These are phyloP conservation scores for Hermanozyma aechmeae DNA, from an alignment of 805 yeast genomes.

Conservation along the genomic window DNA sequence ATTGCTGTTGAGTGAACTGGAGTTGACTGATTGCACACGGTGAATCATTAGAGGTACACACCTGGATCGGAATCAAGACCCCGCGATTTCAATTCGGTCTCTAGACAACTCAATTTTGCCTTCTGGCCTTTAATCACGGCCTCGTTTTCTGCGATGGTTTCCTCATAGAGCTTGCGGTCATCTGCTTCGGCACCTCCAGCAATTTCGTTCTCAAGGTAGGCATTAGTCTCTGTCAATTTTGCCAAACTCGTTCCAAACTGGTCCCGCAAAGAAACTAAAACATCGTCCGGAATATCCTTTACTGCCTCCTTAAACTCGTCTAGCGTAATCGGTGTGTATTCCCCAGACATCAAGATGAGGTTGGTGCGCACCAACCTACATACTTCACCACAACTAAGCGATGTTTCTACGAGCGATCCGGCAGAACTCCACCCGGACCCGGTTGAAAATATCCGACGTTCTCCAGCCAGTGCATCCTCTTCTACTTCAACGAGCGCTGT, in stretches of 20 bases:
- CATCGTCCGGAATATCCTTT: constrained; percentile 41
- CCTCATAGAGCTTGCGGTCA: constrained; percentile 43
- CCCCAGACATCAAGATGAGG: too few species aligned
- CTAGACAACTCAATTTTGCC: constrained; percentile 35
- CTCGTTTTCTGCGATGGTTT: constrained; percentile 49
- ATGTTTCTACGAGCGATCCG: too few species aligned
- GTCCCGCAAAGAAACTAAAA: constrained; percentile 6
- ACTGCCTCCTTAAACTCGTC: constrained; percentile 43
- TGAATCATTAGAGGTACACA: too few species aligned
- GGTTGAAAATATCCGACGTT: too few species aligned
- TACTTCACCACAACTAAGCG: too few species aligned
- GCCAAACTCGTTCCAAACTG: constrained; percentile 25
- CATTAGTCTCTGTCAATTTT: constrained; percentile 45
- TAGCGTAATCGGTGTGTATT: too few species aligned
- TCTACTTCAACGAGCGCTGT: constrained; percentile 26
- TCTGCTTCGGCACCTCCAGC: constrained; percentile 17
- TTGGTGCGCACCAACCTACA: too few species aligned
- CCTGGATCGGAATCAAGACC: too few species aligned
- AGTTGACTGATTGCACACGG: too few species aligned
- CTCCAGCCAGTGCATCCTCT: constrained; percentile 27
- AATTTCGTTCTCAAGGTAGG: constrained; percentile 34
- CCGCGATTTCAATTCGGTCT: constrained; percentile 39
- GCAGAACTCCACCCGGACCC: too few species aligned
- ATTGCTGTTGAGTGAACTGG: too few species aligned
- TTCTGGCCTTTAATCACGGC: constrained; percentile 44